Conservation (phyloP, 495 filamentous ascomycete species). For the Xylaria longipes region DNA sequence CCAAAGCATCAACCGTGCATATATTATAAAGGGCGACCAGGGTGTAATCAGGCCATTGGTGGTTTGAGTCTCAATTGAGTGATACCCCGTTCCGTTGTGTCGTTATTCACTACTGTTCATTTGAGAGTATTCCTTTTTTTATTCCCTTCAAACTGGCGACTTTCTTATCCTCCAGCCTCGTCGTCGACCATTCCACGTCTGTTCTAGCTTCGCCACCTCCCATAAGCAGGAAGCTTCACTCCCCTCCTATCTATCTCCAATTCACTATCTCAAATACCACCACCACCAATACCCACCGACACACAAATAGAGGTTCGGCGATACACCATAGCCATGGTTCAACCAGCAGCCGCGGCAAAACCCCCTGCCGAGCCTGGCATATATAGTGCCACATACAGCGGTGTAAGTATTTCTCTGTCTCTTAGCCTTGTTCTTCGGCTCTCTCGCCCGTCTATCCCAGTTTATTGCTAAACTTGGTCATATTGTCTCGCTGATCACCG, state of each 20-base stretch:
- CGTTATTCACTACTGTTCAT: not conserved
- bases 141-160: not conserved
- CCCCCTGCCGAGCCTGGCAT: conserved; percentile 51
- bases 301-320: not conserved
- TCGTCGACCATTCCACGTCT: not conserved
- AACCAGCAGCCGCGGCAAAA: conserved; percentile 36
- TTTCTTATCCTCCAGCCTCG: not conserved
- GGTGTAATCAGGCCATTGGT: not conserved
- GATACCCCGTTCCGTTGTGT: not conserved
- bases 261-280: not conserved
- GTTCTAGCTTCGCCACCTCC: not conserved
- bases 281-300: not conserved
- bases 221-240: not conserved
- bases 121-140: not conserved
- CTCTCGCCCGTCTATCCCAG: conserved; percentile 1
- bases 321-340: conserved; percentile 44
- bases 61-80: not conserved
- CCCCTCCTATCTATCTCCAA: not conserved
- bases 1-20: not conserved
- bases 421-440: conserved; percentile 14
- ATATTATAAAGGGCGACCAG: not conserved
- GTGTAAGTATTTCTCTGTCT: conserved; percentile 64
- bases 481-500: conserved; percentile 44
- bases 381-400: conserved; percentile 93
- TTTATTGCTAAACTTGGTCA: conserved; percentile 49